Percentiles rank a stretch among this genome's conserved stretches.
Evolutionary conservation across 78 protist genomes (phyloP).

Genomic region (Neovahlkampfia damariscottae): DNA sequence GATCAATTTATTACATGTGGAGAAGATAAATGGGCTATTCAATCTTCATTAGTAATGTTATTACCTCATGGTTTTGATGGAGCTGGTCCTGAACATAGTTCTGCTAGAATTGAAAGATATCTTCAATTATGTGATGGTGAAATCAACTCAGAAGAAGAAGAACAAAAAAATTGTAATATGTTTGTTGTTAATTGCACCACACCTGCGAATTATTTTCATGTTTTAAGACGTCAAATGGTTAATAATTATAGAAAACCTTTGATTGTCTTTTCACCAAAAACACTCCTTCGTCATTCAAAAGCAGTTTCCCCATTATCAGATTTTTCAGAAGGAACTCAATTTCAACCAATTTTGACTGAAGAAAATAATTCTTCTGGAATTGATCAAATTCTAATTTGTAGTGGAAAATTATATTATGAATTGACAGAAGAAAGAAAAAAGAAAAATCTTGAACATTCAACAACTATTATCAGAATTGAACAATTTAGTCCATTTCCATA

Average conservation of each 20-base stretch:
- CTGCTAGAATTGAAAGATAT: constrained; percentile 77
- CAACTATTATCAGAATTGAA: constrained; percentile 54
- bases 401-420: constrained; percentile 60
- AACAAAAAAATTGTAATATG: background rate
- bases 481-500: constrained; percentile 75
- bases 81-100: constrained; percentile 91
- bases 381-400: constrained; percentile 48
- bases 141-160: constrained; percentile 27
- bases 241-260: constrained; percentile 83
- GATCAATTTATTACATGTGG: constrained; percentile 60
- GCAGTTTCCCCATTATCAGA: constrained; percentile 39
- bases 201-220: constrained; percentile 93
- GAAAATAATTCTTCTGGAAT: constrained; percentile 5
- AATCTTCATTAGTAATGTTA: constrained; percentile 45
- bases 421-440: constrained; percentile 35
- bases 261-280: constrained; percentile 72
- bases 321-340: constrained; percentile 45
- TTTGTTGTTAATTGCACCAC: constrained; percentile 69
- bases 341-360: constrained; percentile 42
- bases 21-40: constrained; percentile 57
- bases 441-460: background rate
- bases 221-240: constrained; percentile 71
- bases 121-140: constrained; percentile 47
- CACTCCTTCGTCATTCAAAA: constrained; percentile 56
- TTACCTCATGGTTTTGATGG: constrained; percentile 89